Percentiles rank a stretch among this genome's conserved stretches.
phyloP scores from a whole-genome alignment of 345 rosid species.

The Ceriops zippeliana region DNA sequence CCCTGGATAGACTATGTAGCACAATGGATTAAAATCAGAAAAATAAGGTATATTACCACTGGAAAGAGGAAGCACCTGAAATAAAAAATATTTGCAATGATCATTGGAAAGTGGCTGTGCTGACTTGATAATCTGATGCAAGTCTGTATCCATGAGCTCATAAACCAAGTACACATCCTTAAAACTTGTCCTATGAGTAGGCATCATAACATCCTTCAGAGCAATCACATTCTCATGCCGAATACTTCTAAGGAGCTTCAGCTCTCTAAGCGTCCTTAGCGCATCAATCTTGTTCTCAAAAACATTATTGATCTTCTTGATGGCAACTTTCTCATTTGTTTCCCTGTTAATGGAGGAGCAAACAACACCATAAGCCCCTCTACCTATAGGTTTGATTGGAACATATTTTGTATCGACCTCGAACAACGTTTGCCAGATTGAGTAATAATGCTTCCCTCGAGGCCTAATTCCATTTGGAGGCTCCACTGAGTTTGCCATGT shows the following conservation, averaged over 20 bases:
- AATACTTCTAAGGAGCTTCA: constrained; percentile 76
- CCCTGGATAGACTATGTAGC: background rate
- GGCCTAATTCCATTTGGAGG: constrained; percentile 60
- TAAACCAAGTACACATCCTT: constrained; percentile 82
- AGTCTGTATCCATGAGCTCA: constrained; percentile 81
- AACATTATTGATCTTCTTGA: constrained; percentile 73
- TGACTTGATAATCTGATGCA: constrained; percentile 81
- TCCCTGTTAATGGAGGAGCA: constrained; percentile 77
- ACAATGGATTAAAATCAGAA: background rate
- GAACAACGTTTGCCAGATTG: constrained; percentile 74
- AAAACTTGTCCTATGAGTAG: constrained; percentile 57
- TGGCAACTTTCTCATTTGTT: constrained; percentile 75
- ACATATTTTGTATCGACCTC: constrained; percentile 78
- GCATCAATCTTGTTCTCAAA: constrained; percentile 68
- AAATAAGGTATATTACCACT: background rate
- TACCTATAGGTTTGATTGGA: constrained; percentile 80
- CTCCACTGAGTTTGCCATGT: constrained; percentile 73
- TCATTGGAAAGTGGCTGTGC: constrained; percentile 63
- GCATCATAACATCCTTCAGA: constrained; percentile 78
- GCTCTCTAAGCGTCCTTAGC: constrained; percentile 64
- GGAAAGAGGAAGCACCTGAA: constrained; percentile 45
- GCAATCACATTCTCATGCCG: constrained; percentile 76
- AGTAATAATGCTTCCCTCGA: constrained; percentile 67
- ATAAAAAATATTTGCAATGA: constrained; percentile 75
- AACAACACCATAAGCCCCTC: constrained; percentile 84